Percentiles rank a stretch among this genome's conserved stretches.
These are phyloP conservation scores for Tetradesmus lagerheimii DNA, from an alignment of 139 green algal species.

Conservation along the genomic window DNA sequence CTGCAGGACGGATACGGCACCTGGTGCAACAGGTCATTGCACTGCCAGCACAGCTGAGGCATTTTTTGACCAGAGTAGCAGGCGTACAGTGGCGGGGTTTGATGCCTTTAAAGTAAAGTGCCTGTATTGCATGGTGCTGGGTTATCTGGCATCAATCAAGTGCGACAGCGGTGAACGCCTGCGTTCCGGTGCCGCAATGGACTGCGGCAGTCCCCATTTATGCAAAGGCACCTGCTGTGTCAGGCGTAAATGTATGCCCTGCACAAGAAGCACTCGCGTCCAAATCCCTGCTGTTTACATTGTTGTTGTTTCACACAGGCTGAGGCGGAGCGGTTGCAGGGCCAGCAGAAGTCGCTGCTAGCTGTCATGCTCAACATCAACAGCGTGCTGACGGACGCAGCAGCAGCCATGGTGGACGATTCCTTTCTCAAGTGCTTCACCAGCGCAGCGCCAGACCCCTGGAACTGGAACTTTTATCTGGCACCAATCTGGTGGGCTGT, in stretches of 20 bases:
- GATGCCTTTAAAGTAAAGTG: too few relatives aligned
- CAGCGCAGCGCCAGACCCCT: constrained; percentile 80
- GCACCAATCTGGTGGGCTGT: constrained; percentile 88
- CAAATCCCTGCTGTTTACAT: too few relatives aligned
- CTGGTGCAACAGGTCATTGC: background rate
- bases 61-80: too few relatives aligned
- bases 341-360: constrained; percentile 46
- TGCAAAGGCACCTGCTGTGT: too few relatives aligned
- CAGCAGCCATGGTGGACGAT: constrained; percentile 93
- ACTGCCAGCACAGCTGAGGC: background rate
- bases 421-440: constrained; percentile 97
- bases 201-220: too few relatives aligned
- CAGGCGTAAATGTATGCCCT: too few relatives aligned
- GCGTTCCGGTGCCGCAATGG: too few relatives aligned
- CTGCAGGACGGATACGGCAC: background rate
- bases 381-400: constrained; percentile 85
- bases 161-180: too few relatives aligned
- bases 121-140: too few relatives aligned
- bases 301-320: background rate
- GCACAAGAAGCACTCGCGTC: background rate
- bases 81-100: too few relatives aligned
- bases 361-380: constrained; percentile 88
- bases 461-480: constrained; percentile 99
- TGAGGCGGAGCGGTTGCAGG: constrained; percentile 39
- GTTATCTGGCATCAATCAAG: too few relatives aligned